Evolutionary conservation across 495 filamentous ascomycete genomes (phyloP).

Genomic region (Penicillium simplicissimum): DNA sequence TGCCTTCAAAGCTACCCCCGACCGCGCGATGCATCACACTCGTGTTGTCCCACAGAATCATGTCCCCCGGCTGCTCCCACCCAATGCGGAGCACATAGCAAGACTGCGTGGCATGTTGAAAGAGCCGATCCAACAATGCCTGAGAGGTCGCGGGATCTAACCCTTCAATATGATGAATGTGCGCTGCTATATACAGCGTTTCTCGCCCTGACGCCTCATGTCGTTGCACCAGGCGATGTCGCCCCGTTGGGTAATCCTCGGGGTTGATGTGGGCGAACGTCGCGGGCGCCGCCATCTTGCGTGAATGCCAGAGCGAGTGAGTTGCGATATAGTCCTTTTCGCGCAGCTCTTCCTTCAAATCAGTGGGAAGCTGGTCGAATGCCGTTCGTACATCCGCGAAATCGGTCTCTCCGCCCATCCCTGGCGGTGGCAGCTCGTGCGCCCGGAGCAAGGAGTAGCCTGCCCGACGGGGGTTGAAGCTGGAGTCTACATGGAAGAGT

Average conservation of each 20-base stretch:
- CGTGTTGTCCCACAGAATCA: slow-evolving; percentile 64
- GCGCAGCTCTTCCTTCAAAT: slow-evolving; percentile 39
- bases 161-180: slow-evolving; percentile 59
- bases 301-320: slow-evolving; percentile 55
- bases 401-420: slow-evolving; percentile 55
- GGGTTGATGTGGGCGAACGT: slow-evolving; percentile 54
- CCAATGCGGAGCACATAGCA: slow-evolving; percentile 49
- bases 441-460: slow-evolving; percentile 55
- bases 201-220: slow-evolving; percentile 55
- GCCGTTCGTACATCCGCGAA: slow-evolving; percentile 60
- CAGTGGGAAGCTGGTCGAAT: slow-evolving; percentile 49
- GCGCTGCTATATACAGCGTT: slow-evolving; percentile 56
- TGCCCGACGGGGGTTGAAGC: slow-evolving; percentile 61
- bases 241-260: slow-evolving; percentile 40
- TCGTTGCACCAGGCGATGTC: slow-evolving; percentile 51
- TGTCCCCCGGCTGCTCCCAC: slow-evolving; percentile 51
- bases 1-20: slow-evolving; percentile 51
- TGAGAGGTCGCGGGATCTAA: slow-evolving; percentile 32
- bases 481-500: slow-evolving; percentile 61
- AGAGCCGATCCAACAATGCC: slow-evolving; percentile 45
- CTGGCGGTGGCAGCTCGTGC: slow-evolving; percentile 49
- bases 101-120: slow-evolving; percentile 48
- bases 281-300: slow-evolving; percentile 53
- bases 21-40: slow-evolving; percentile 55
- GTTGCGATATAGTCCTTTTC: slow-evolving; percentile 53